phyloP scores from a whole-genome alignment of 352 stramenopile species.

The Phytophthora sojae region DNA sequence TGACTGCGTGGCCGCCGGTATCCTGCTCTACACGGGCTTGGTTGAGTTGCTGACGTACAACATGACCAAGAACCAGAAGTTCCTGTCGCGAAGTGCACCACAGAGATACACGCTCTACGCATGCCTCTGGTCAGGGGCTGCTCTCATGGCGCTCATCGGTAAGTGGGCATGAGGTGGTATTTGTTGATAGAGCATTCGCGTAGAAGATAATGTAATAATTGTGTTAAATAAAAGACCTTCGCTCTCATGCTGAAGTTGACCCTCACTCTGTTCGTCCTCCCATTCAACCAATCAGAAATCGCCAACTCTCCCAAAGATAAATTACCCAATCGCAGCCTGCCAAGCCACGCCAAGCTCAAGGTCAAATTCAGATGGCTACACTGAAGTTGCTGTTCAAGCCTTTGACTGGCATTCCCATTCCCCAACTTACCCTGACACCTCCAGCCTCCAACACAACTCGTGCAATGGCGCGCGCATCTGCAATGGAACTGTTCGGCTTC shows the following conservation, averaged over 20 bases:
- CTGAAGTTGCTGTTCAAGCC: constrained; percentile 6
- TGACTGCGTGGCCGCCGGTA: constrained; percentile 69
- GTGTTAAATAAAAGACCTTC: neutral
- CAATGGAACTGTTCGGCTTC: constrained; percentile 38
- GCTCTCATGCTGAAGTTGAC: constrained; percentile 18
- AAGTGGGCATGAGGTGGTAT: constrained; percentile 58
- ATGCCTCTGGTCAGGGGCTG: constrained; percentile 55
- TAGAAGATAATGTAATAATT: neutral
- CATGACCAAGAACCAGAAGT: constrained; percentile 70
- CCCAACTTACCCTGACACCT: constrained; percentile 1
- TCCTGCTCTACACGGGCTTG: constrained; percentile 75
- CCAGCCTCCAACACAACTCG: neutral
- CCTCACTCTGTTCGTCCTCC: constrained; percentile 24
- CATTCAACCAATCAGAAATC: constrained; percentile 24
- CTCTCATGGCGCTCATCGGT: constrained; percentile 68
- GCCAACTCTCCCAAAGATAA: constrained; percentile 18
- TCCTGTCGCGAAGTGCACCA: constrained; percentile 39
- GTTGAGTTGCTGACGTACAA: constrained; percentile 76
- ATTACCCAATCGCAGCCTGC: constrained; percentile 28
- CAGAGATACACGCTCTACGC: constrained; percentile 57
- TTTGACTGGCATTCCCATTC: constrained; percentile 27
- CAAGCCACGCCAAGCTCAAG: constrained; percentile 16
- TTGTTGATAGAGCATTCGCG: neutral
- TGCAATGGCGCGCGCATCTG: constrained; percentile 28
- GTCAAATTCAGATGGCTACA: constrained; percentile 29